A percentile compares a stretch with the other conserved stretches of the same genome.
Conservation (phyloP, 2,329 filamentous ascomycete genomes). For the Xylariaceae sp. region DNA sequence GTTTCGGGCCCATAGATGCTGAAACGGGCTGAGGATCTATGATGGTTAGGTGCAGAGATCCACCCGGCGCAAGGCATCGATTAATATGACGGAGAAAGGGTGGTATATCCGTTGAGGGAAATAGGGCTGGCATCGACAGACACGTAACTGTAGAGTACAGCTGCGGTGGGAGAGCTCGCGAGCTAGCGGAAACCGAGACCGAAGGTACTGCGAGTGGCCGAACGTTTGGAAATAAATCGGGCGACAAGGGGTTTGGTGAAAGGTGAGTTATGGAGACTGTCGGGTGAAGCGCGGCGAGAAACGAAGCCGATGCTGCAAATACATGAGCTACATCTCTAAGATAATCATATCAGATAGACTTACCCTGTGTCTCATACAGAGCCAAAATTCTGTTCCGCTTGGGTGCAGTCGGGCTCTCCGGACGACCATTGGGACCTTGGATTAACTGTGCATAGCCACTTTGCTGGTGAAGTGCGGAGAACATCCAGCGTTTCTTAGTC, state of each 20-base stretch:
- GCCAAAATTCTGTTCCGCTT: conserved; percentile 38
- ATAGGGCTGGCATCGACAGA: conserved; percentile 50
- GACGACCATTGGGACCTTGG: conserved; percentile 10
- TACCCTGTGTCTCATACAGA: conserved; percentile 49
- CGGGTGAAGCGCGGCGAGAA: conserved; percentile 42
- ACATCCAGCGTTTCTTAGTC: conserved; percentile 57
- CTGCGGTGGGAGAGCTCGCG: conserved; percentile 35
- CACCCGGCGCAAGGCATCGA: conserved; percentile 49
- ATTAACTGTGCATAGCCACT: conserved; percentile 32
- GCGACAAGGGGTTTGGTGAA: conserved; percentile 38
- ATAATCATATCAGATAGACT: conserved; percentile 13
- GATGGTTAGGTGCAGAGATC: conserved; percentile 53
- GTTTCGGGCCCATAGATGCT: conserved; percentile 49
- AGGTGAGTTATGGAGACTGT: conserved; percentile 41
- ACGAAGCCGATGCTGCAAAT: conserved; percentile 43
- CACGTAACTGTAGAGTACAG: conserved; percentile 48
- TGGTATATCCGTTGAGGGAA: conserved; percentile 52
- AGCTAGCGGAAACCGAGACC: conserved; percentile 31
- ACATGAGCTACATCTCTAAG: conserved; percentile 28
- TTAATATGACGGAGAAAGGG: conserved; percentile 51
- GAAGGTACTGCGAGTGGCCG: conserved; percentile 29
- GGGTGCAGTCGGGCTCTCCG: conserved; percentile 17
- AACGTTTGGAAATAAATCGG: conserved; percentile 36
- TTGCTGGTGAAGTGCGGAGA: conserved; percentile 48
- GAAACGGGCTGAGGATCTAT: conserved; percentile 57